A percentile compares a stretch with the other conserved stretches of the same genome.
phyloP scores from a whole-genome alignment of 2,329 filamentous ascomycete species.

The Plenodomus lindquistii region DNA sequence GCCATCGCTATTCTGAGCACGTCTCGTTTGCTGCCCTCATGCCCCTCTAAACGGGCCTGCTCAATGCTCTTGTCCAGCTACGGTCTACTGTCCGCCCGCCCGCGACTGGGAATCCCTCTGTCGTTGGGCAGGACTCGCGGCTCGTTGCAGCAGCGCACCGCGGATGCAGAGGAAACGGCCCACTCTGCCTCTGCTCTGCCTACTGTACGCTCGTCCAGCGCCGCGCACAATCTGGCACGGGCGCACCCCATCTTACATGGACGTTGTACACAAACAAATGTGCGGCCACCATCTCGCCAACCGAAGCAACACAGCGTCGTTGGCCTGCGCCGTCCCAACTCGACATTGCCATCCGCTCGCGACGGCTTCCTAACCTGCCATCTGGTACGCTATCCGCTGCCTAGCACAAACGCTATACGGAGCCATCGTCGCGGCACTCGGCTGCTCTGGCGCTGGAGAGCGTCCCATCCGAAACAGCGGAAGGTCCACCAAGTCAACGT shows the following conservation, averaged over 20 bases:
- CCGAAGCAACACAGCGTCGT: constrained; percentile 15
- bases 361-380: background rate
- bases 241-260: constrained; percentile 26
- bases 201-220: constrained; percentile 1
- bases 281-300: constrained; percentile 23
- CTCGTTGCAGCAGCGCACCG: constrained; percentile 31
- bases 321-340: constrained; percentile 8
- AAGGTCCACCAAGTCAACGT: constrained; percentile 37
- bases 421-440: constrained; percentile 34
- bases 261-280: constrained; percentile 17
- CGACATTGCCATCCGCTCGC: background rate
- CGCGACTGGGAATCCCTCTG: constrained; percentile 9
- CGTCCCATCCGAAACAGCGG: constrained; percentile 29
- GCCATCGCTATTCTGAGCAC: constrained; percentile 16
- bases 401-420: constrained; percentile 25
- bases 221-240: constrained; percentile 21
- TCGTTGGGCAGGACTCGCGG: constrained; percentile 25
- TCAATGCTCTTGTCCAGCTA: constrained; percentile 2
- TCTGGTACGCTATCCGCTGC: constrained; percentile 8
- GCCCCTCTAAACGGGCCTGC: constrained; percentile 3
- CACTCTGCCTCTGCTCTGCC: constrained; percentile 20
- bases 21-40: constrained; percentile 21
- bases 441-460: constrained; percentile 17
- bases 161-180: constrained; percentile 24
- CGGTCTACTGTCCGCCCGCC: constrained; percentile 15